Evolutionary conservation across 2,329 filamentous ascomycete species (phyloP).

Genomic region (Colletotrichum sansevieriae): DNA sequence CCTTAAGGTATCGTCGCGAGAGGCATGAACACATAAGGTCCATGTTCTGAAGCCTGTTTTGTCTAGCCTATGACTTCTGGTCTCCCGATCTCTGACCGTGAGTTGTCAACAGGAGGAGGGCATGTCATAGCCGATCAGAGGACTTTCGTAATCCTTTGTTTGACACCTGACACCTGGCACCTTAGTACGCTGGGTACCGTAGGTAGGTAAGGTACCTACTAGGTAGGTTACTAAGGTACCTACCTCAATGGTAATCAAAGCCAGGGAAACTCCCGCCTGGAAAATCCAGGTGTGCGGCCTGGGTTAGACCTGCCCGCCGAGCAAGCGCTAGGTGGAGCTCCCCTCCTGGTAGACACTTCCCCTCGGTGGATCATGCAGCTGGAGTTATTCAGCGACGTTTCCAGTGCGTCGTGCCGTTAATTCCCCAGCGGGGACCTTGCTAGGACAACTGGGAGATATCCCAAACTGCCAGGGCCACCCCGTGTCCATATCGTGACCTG

Average conservation of each 20-base stretch:
- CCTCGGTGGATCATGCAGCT: conserved; percentile 1
- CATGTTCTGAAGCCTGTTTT: too few species aligned
- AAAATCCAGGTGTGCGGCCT: background rate
- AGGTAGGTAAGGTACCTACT: too few species aligned
- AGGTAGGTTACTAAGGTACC: too few species aligned
- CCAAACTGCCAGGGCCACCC: conserved; percentile 22
- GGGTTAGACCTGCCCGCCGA: conserved; percentile 11
- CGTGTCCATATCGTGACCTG: conserved; percentile 28
- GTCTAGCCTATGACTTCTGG: too few species aligned
- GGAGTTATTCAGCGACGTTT: background rate
- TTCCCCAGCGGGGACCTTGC: conserved; percentile 11
- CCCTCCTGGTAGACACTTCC: conserved; percentile 10
- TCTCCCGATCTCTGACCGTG: too few species aligned
- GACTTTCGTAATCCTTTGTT: background rate
- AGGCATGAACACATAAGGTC: too few species aligned
- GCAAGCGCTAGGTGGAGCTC: conserved; percentile 19
- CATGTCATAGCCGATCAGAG: too few species aligned
- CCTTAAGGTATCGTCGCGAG: too few species aligned
- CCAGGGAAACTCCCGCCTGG: background rate
- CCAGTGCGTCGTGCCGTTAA: background rate
- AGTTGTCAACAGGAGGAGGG: too few species aligned
- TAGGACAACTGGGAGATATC: background rate
- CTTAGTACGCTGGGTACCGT: too few species aligned
- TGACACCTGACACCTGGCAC: background rate
- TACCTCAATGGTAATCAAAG: too few species aligned